phyloP scores from a whole-genome alignment of 2,329 filamentous ascomycete species.

The Rhynchosporium secalis region DNA sequence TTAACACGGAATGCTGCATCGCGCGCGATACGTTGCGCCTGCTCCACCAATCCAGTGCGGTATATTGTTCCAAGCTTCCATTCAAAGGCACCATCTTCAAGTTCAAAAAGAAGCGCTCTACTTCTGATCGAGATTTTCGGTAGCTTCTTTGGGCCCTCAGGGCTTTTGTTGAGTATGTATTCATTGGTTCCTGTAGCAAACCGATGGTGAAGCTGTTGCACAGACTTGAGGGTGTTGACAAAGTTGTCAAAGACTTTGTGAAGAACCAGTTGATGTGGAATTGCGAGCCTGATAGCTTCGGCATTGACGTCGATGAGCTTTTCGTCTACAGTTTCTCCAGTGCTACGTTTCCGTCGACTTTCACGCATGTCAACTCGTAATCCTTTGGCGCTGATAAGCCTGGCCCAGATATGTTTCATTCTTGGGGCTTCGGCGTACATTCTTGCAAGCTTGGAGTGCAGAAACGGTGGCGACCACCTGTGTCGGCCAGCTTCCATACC shows the following conservation, averaged over 20 bases:
- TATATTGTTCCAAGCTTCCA: slow-evolving; percentile 97
- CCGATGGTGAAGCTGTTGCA: slow-evolving; percentile 87
- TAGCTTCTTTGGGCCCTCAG: slow-evolving; percentile 81
- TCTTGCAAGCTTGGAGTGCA: slow-evolving; percentile 75
- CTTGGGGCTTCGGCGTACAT: slow-evolving; percentile 85
- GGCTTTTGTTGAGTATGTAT: slow-evolving; percentile 81
- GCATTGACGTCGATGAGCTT: slow-evolving; percentile 80
- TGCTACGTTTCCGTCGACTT: slow-evolving; percentile 65
- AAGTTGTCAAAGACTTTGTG: slow-evolving; percentile 93
- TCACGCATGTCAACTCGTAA: slow-evolving; percentile 79
- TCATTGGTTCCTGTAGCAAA: slow-evolving; percentile 87
- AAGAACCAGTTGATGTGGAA: slow-evolving; percentile 89
- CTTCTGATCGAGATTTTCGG: slow-evolving; percentile 83
- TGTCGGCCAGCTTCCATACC: slow-evolving; percentile 80
- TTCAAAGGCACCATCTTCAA: slow-evolving; percentile 95
- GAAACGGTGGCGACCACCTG: slow-evolving; percentile 81
- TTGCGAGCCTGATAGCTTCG: slow-evolving; percentile 82
- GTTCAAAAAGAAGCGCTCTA: slow-evolving; percentile 81
- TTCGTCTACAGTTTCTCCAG: slow-evolving; percentile 64
- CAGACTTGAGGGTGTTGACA: slow-evolving; percentile 82
- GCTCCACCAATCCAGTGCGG: slow-evolving; percentile 81
- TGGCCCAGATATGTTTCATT: slow-evolving; percentile 80
- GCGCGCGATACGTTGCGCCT: slow-evolving; percentile 83
- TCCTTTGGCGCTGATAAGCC: slow-evolving; percentile 80
- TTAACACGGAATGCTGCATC: slow-evolving; percentile 90